Conservation (phyloP, 2,329 filamentous ascomycete genomes). For the Pseudonectria foliicola region DNA sequence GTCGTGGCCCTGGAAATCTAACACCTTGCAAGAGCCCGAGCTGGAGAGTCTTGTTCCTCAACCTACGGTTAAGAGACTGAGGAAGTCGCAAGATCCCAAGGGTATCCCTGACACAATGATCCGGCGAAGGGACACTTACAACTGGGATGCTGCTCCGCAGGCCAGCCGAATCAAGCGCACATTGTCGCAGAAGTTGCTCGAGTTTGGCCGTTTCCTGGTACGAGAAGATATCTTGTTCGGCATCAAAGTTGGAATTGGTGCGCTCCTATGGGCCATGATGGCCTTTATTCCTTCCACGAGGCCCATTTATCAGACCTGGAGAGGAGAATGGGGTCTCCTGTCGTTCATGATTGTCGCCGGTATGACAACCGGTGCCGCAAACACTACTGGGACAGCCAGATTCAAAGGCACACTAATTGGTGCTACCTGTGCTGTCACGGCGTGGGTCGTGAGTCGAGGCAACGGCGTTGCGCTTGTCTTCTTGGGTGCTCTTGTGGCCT, state of each 20-base stretch:
- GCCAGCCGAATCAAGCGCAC: conserved; percentile 36
- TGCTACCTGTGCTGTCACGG: conserved; percentile 63
- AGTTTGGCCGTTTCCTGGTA: conserved; percentile 39
- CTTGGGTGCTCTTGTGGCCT: conserved; percentile 72
- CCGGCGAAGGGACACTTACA: conserved; percentile 44
- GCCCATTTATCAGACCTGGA: conserved; percentile 77
- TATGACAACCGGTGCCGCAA: conserved; percentile 94
- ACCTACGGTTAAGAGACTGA: conserved; percentile 37
- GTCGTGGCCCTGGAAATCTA: conserved; percentile 3
- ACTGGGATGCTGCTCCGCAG: conserved; percentile 48
- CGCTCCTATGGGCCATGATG: conserved; percentile 80
- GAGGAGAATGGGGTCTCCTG: conserved; percentile 92
- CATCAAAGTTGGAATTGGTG: conserved; percentile 87
- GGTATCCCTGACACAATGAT: conserved; percentile 50
- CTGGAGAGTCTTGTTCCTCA: conserved; percentile 33
- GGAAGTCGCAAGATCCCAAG: conserved; percentile 47
- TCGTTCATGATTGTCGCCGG: conserved; percentile 98
- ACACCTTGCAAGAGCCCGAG: conserved; percentile 33
- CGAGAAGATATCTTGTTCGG: conserved; percentile 65
- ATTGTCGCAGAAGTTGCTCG: conserved; percentile 39
- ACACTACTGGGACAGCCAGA: conserved; percentile 81
- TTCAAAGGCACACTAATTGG: conserved; percentile 83
- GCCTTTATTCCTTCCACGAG: conserved; percentile 75
- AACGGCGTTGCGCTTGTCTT: conserved; percentile 71
- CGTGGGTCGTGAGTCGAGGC: conserved; percentile 70